phyloP scores from a whole-genome alignment of 371 early-diverging fungal genomes.

The Mucor circinelloides region DNA sequence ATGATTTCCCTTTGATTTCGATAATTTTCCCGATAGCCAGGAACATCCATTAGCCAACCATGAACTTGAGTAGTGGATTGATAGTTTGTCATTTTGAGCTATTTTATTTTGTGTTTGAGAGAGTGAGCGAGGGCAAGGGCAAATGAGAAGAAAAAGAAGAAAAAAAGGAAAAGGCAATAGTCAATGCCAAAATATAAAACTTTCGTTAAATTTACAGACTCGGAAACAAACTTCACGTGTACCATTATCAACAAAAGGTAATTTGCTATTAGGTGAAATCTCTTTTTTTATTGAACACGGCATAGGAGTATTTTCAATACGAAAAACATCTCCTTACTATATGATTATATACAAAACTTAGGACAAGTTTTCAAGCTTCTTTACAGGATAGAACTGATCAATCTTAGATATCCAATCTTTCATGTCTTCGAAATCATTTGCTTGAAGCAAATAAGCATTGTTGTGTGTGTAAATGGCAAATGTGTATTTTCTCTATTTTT shows the following conservation, averaged over 20 bases:
- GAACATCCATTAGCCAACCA: constrained; percentile 29
- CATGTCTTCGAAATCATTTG: constrained; percentile 65
- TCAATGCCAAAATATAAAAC: background rate
- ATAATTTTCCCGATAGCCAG: constrained; percentile 18
- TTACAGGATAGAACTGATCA: constrained; percentile 61
- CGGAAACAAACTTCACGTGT: constrained; percentile 28
- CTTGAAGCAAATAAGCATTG: constrained; percentile 73
- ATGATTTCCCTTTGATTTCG: background rate
- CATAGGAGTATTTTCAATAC: constrained; percentile 7
- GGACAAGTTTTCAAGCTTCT: constrained; percentile 16
- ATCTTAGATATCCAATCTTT: constrained; percentile 73
- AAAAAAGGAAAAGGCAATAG: background rate
- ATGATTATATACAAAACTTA: background rate
- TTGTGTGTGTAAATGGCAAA: constrained; percentile 77
- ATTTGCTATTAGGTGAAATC: background rate
- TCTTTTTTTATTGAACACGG: background rate
- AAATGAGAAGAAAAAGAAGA: constrained; percentile 4
- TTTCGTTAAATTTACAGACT: constrained; percentile 2
- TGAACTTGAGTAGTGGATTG: constrained; percentile 16
- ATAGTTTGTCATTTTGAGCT: constrained; percentile 2
- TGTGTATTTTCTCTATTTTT: constrained; percentile 53
- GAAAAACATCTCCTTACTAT: background rate
- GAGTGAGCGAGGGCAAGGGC: background rate
- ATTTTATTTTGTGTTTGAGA: background rate
- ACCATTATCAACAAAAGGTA: constrained; percentile 3